Conservation (phyloP, 768 basidiomycete species). For the Mycena leptocephala region DNA sequence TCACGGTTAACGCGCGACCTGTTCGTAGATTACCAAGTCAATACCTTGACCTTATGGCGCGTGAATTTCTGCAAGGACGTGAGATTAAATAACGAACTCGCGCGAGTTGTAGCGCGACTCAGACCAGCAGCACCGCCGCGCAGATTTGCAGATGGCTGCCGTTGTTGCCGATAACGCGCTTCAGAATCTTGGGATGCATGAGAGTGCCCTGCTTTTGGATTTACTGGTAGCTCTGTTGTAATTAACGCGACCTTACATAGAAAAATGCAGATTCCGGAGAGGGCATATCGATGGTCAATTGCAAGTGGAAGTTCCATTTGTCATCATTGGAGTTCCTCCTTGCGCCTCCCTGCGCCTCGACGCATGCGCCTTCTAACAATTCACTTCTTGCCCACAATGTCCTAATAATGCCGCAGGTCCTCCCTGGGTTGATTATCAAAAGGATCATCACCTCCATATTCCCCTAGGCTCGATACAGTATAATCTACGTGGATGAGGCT, state of each 20-base stretch:
- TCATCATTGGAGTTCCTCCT: too few species aligned
- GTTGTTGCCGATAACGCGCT: conserved; percentile 80
- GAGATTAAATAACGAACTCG: not conserved
- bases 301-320: not conserved
- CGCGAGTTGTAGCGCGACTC: conserved; percentile 38
- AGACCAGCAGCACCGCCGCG: conserved; percentile 82
- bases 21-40: not conserved
- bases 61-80: conserved; percentile 75
- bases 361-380: too few species aligned
- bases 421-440: too few species aligned
- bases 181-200: conserved; percentile 89
- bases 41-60: conserved; percentile 83
- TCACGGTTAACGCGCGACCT: not conserved
- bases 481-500: not conserved
- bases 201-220: conserved; percentile 92
- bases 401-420: too few species aligned
- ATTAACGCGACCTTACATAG: conserved; percentile 22
- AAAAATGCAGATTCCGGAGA: conserved; percentile 25
- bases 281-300: not conserved
- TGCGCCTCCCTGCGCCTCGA: too few species aligned
- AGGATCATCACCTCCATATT: too few species aligned
- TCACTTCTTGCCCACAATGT: too few species aligned
- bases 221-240: conserved; percentile 50
- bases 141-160: conserved; percentile 77
- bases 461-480: too few species aligned